These are phyloP conservation scores for Exobasidium cylindrosporum DNA, from an alignment of 1,284 basidiomycete species.

Conservation along the genomic window DNA sequence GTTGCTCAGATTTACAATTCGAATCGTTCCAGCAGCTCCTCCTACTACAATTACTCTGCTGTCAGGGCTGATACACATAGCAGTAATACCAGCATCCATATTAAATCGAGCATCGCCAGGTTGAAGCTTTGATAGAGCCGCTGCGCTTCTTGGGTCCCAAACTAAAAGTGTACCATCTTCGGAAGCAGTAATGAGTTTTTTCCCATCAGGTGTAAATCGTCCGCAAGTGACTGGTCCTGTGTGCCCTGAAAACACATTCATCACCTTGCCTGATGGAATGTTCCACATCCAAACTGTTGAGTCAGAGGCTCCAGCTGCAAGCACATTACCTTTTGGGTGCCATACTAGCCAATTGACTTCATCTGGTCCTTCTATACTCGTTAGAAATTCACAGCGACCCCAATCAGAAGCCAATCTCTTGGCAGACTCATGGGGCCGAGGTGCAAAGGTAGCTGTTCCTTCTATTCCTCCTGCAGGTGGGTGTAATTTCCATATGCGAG, in stretches of 20 bases:
- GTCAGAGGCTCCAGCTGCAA: constrained; percentile 89
- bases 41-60: constrained; percentile 74
- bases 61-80: constrained; percentile 73
- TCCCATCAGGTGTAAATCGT: constrained; percentile 81
- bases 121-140: constrained; percentile 74
- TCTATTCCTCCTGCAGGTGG: constrained; percentile 16
- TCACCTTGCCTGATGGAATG: constrained; percentile 83
- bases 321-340: constrained; percentile 88
- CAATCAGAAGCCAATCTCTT: constrained; percentile 58
- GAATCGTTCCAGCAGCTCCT: constrained; percentile 75
- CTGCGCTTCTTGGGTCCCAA: constrained; percentile 82
- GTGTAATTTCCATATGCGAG: constrained; percentile 75
- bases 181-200: constrained; percentile 76
- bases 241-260: constrained; percentile 94
- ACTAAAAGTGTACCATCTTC: constrained; percentile 78
- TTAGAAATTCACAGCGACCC: constrained; percentile 84
- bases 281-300: constrained; percentile 98
- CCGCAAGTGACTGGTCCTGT: constrained; percentile 80
- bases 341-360: constrained; percentile 93
- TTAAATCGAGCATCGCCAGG: constrained; percentile 57
- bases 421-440: background rate
- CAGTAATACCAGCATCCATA: constrained; percentile 74
- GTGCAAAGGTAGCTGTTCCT: constrained; percentile 34
- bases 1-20: constrained; percentile 78
- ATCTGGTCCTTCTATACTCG: constrained; percentile 85